Percentiles rank a stretch among this genome's conserved stretches.
phyloP scores from a whole-genome alignment of 805 yeast species.

The Priceomyces carsonii region DNA sequence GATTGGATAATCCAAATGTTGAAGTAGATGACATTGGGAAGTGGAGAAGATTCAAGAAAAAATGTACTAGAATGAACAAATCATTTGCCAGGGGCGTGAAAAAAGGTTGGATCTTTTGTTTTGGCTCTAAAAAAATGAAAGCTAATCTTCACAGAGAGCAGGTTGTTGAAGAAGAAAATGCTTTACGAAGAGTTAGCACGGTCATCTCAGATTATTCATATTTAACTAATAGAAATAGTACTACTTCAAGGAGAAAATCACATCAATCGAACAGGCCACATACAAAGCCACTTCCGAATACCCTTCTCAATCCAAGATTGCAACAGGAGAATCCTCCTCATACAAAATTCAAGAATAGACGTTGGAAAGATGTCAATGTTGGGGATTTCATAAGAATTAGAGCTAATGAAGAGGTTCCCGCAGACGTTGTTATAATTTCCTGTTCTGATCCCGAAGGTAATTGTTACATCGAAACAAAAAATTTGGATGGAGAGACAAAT shows the following conservation, averaged over 20 bases:
- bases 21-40: slow-evolving; percentile 50
- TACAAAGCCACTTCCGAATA: slow-evolving; percentile 16
- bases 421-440: slow-evolving; percentile 64
- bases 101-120: slow-evolving; percentile 20
- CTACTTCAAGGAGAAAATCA: slow-evolving; percentile 8
- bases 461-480: slow-evolving; percentile 79
- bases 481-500: slow-evolving; percentile 83
- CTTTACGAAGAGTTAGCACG: slow-evolving; percentile 39
- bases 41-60: slow-evolving; percentile 73
- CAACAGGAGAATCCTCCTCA: slow-evolving; percentile 4
- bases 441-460: slow-evolving; percentile 69
- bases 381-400: slow-evolving; percentile 74
- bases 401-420: slow-evolving; percentile 78
- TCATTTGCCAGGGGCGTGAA: slow-evolving; percentile 18
- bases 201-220: slow-evolving; percentile 33
- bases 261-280: slow-evolving; percentile 8
- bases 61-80: slow-evolving; percentile 37
- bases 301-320: slow-evolving; percentile 21
- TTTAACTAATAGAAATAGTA: slow-evolving; percentile 3
- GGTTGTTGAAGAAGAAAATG: slow-evolving; percentile 23
- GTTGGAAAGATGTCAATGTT: slow-evolving; percentile 71
- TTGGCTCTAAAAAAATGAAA: slow-evolving; percentile 25
- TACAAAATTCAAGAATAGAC: slow-evolving; percentile 43
- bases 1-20: slow-evolving; percentile 60
- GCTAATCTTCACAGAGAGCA: slow-evolving; percentile 26